phyloP scores from a whole-genome alignment of 495 filamentous ascomycete genomes.

The Penicillium fimorum region DNA sequence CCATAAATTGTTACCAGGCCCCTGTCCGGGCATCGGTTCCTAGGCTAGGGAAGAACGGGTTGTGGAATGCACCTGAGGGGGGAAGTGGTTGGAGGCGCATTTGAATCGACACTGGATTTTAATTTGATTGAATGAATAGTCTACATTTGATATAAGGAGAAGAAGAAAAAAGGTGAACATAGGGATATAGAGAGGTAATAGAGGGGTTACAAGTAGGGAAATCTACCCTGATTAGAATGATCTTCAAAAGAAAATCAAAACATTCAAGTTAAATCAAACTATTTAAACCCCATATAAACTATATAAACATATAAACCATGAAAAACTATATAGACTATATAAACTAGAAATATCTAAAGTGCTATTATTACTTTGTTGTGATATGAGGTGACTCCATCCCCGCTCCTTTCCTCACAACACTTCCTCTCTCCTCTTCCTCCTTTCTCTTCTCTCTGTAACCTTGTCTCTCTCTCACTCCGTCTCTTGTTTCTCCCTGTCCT shows the following conservation, averaged over 20 bases:
- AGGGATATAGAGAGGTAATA: not conserved
- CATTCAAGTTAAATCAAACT: not conserved
- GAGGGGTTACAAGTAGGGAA: not conserved
- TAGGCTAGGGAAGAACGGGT: conserved; percentile 21
- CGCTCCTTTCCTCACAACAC: conserved; percentile 19
- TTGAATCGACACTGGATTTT: conserved; percentile 5
- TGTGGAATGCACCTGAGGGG: conserved; percentile 32
- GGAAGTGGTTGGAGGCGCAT: conserved; percentile 16
- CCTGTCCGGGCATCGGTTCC: conserved; percentile 25
- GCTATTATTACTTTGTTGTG: conserved; percentile 15
- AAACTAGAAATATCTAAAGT: not conserved
- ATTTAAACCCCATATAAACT: not conserved
- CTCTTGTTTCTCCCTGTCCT: conserved; percentile 19
- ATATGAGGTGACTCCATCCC: conserved; percentile 37
- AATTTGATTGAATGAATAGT: conserved; percentile 1
- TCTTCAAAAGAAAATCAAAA: not conserved
- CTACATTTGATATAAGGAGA: not conserved
- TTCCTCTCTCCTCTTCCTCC: conserved; percentile 10
- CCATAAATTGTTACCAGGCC: conserved; percentile 23
- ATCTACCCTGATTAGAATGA: not conserved
- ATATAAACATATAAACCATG: not conserved
- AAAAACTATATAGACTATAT: not conserved
- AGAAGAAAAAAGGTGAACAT: not conserved
- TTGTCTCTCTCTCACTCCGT: conserved; percentile 18
- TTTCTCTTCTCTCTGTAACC: conserved; percentile 14